Evolutionary conservation across 2,329 filamentous ascomycete genomes (phyloP).

Genomic region (Sordariomycetes sp.): DNA sequence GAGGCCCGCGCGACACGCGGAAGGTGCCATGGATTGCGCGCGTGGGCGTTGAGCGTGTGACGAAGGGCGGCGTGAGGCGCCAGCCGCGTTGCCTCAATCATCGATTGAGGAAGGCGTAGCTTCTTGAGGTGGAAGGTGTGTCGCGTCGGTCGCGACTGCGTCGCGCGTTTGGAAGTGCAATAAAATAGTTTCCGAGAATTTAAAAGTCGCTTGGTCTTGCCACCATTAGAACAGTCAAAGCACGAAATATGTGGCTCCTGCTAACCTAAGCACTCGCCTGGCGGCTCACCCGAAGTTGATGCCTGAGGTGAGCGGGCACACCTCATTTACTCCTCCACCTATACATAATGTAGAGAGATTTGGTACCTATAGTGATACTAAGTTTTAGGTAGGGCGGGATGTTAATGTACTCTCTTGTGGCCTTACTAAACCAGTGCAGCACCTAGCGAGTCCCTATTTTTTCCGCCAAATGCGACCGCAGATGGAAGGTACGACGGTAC

Average conservation of each 20-base stretch:
- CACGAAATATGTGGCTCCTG: not conserved
- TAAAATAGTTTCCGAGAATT: not conserved
- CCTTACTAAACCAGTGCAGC: no score
- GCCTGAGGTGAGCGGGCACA: not conserved
- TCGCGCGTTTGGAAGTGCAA: not conserved
- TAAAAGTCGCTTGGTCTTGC: not conserved
- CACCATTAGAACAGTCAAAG: not conserved
- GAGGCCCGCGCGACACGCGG: constrained; percentile 5
- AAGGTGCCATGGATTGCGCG: constrained; percentile 5
- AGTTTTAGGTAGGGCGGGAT: no score
- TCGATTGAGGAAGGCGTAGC: not conserved
- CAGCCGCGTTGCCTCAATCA: constrained; percentile 1
- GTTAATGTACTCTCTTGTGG: no score
- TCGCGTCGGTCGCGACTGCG: not conserved
- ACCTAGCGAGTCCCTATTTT: not conserved
- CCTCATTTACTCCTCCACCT: not conserved
- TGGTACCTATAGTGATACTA: no score
- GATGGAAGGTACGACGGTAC: not conserved
- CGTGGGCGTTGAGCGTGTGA: constrained; percentile 4
- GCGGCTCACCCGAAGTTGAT: no score
- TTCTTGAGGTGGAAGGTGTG: not conserved
- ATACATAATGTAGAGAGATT: no score
- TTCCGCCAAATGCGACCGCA: not conserved
- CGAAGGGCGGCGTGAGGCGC: constrained; percentile 8
- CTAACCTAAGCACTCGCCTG: no score